phyloP scores from a whole-genome alignment of 1,284 basidiomycete species.

The Rhodotorula sp. region DNA sequence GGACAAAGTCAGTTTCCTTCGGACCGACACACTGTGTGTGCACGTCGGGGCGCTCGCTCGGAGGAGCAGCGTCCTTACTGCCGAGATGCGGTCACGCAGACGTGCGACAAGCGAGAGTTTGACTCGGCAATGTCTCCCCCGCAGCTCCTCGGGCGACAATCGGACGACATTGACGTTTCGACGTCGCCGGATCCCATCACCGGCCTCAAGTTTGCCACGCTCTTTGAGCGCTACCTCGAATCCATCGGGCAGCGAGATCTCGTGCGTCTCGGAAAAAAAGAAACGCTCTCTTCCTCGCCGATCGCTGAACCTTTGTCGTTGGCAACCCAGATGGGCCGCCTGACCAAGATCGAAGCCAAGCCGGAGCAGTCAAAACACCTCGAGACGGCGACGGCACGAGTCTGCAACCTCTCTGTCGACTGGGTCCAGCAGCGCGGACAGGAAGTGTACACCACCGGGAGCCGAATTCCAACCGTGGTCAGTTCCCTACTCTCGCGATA shows the following conservation, averaged over 20 bases:
- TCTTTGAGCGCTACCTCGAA: conserved; percentile 67
- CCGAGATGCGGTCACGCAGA: no score
- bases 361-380: conserved; percentile 98
- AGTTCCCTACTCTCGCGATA: conserved; percentile 44
- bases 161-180: conserved; percentile 93
- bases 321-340: conserved; percentile 43
- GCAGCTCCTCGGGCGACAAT: conserved; percentile 77
- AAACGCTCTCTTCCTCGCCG: no score
- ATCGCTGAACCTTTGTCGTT: no score
- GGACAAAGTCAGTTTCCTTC: conserved; percentile 72
- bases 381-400: conserved; percentile 86
- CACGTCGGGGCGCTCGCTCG: no score
- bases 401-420: conserved; percentile 83
- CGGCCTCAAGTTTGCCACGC: conserved; percentile 82
- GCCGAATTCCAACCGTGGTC: conserved; percentile 83
- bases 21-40: not conserved
- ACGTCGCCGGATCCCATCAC: conserved; percentile 72
- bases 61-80: no score
- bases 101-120: not conserved
- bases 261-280: conserved; percentile 5
- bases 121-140: not conserved
- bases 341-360: conserved; percentile 83
- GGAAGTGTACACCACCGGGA: conserved; percentile 76
- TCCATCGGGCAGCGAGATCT: conserved; percentile 47
- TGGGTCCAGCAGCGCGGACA: conserved; percentile 93